A percentile compares a stretch with the other conserved stretches of the same genome.
Evolutionary conservation across 2,329 filamentous ascomycete genomes (phyloP).

Genomic region (Neopestalotiopsis clavispora): DNA sequence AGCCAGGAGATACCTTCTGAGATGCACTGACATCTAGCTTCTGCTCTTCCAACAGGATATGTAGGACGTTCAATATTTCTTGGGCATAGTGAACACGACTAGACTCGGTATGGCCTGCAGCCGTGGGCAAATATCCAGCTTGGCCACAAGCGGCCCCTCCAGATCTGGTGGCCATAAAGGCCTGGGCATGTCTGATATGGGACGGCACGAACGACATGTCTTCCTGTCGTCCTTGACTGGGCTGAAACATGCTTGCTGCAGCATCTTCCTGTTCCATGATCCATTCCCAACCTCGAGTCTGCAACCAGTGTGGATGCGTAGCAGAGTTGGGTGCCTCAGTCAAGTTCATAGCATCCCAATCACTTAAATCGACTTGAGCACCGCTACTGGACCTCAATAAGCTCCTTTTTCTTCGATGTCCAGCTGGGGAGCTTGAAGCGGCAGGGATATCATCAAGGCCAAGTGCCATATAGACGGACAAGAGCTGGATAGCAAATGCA

Average conservation of each 20-base stretch:
- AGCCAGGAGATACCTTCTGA: slow-evolving; percentile 48
- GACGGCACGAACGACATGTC: slow-evolving; percentile 48
- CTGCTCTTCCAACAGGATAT: slow-evolving; percentile 87
- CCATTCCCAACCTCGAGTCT: slow-evolving; percentile 73
- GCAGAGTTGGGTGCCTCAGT: slow-evolving; percentile 53
- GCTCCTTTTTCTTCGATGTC: slow-evolving; percentile 27
- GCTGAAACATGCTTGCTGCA: slow-evolving; percentile 31
- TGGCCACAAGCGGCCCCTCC: slow-evolving; percentile 59
- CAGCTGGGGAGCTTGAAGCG: slow-evolving; percentile 25
- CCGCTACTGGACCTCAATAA: slow-evolving; percentile 38
- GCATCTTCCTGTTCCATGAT: slow-evolving; percentile 61
- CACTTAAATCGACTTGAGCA: slow-evolving; percentile 32
- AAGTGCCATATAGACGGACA: slow-evolving; percentile 67
- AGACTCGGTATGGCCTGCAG: slow-evolving; percentile 54
- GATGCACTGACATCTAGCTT: slow-evolving; percentile 72
- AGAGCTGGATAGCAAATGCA: slow-evolving; percentile 65
- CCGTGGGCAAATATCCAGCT: slow-evolving; percentile 70
- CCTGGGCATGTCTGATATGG: slow-evolving; percentile 64
- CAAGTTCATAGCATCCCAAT: slow-evolving; percentile 54
- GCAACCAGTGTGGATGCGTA: slow-evolving; percentile 61
- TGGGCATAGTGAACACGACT: slow-evolving; percentile 65
- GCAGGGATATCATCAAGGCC: slow-evolving; percentile 40
- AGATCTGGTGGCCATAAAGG: slow-evolving; percentile 66
- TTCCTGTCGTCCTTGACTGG: slow-evolving; percentile 26
- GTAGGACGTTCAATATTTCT: slow-evolving; percentile 76